Base-by-base conservation (phyloP, 2,329 filamentous ascomycete genomes). In the Aspergillus ustus region DNA sequence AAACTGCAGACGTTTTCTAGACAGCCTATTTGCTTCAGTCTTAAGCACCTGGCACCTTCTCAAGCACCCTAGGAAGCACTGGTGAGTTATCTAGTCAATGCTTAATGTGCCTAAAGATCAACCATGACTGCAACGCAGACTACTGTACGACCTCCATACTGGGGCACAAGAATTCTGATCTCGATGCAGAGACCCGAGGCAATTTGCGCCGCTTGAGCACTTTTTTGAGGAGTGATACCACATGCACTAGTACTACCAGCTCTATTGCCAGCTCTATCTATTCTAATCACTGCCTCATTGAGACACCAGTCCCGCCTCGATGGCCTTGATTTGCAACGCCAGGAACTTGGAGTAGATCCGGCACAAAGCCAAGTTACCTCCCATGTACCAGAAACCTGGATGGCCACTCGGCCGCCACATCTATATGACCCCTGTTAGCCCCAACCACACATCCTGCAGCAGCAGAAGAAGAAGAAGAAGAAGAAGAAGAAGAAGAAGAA, bases 341-440 rank as follows among this genome's bases (percentile, higher is more conserved):
- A 85, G 64, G 56, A 80, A 71, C 57, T 80, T 82, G 0, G 87
- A 89, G 66, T 82, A 89, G 48, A 85, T 86, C 17, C 87, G 79
- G 61, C 85, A 88, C 55, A 89, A 73, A 0, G 86, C 86, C 43
- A 90, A 69, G 63, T 89, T 90, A 1, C 88, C 88, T 0, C 86
- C 87, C 64, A 88, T 86, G 65, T 86, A 86, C 87, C 87, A 90
- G 62, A 90, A 86, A 0, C 87, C 86, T 0, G 85, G 85, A 58
- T 89, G 86, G 0, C 87, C 87, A 22, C 82, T 88, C 19, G 78
- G 78, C 61, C 84, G 82, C 86, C 86, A 90, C 67, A 69, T 69
- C 67, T 69, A 46, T 46, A 51, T 15, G 5, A 2, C 17, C 11
- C 19, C 19, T 7, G 43, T 49, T 45, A 55, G 15, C 28, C 13